Evolutionary conservation across 192 early-diverging fungal species (phyloP), one percentile per base, ranked within the genome.

Genomic region (Coemansia sp.): DNA sequence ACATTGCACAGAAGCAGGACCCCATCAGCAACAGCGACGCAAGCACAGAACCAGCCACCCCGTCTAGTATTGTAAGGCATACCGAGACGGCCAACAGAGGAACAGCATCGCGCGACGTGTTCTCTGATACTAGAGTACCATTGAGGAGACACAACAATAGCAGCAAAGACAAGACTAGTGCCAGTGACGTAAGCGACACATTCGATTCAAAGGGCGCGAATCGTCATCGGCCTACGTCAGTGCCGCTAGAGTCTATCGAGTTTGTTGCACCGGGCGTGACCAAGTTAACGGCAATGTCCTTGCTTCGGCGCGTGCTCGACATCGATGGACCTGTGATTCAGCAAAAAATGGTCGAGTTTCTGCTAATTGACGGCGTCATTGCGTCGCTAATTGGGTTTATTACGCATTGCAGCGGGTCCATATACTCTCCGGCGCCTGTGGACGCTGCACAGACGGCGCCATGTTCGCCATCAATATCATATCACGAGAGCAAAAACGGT

Each of bases 301-400:
- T 81, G 14, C 68, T 81, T 19, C 68, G 69, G 20, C 71, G 71
- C 9, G 72, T 81, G 59, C 72, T 81, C 19, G 78, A 81, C 59
- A 81, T 81, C 58, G 78, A 81, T 22, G 62, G 65, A 2, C 78
- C 78, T 10, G 53, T 68, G n/a, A 75, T 81, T 34, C 78, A 81
- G 59, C 72, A 70, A 38, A 81, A 81, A 64, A 81, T 81, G 78
- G 72, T 81, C 30, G 72, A 81, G 68, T 81, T 81, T 41, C 72
- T 81, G 45, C 72, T 81, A 14, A 74, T 81, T 37, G 78, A 81
- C 50, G 78, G 78, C 36, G 78, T 75, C 40, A 81, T 81, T 30
- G 78, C 78, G 9, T 74, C 78, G 44, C 65, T 81, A 6, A 67
- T 75, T 41, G 78, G 72, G 14, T 81, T 75, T 54, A 72, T 81